phyloP scores from a whole-genome alignment of 2,329 filamentous ascomycete species.

The Ophiocordyceps camponoti-rufipedis region DNA sequence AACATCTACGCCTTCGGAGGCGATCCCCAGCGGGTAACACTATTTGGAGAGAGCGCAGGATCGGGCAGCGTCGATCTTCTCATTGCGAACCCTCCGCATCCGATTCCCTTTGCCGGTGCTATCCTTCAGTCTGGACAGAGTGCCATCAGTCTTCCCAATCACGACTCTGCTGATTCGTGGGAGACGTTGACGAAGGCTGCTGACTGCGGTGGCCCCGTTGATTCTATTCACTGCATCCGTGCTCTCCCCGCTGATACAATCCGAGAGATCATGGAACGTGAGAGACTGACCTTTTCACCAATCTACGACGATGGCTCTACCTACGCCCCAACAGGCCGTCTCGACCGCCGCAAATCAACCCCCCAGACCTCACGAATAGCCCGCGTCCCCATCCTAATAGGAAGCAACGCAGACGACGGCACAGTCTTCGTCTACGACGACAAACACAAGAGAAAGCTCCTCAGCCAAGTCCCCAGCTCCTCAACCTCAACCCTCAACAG shows the following conservation, averaged over 20 bases:
- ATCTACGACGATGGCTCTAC: slow-evolving; percentile 7
- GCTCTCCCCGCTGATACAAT: slow-evolving; percentile 5
- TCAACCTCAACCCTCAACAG: background rate
- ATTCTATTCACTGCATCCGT: slow-evolving; percentile 8
- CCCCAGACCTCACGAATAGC: slow-evolving; percentile 3
- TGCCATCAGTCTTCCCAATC: slow-evolving; percentile 1
- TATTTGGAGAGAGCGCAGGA: slow-evolving; percentile 39
- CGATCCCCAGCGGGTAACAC: slow-evolving; percentile 39
- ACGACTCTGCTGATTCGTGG: slow-evolving; percentile 5
- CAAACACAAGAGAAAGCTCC: background rate
- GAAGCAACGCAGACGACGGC: slow-evolving; percentile 8
- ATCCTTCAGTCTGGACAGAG: slow-evolving; percentile 9
- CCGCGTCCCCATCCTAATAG: slow-evolving; percentile 8
- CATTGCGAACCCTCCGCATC: slow-evolving; percentile 6
- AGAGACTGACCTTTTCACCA: slow-evolving; percentile 6
- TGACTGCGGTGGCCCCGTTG: slow-evolving; percentile 2
- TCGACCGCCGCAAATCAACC: slow-evolving; percentile 4
- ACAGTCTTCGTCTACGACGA: background rate
- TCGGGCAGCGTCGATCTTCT: slow-evolving; percentile 27
- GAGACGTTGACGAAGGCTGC: slow-evolving; percentile 1
- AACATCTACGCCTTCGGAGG: slow-evolving; percentile 46
- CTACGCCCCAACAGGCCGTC: slow-evolving; percentile 4
- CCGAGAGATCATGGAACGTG: slow-evolving; percentile 4
- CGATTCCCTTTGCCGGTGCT: slow-evolving; percentile 11
- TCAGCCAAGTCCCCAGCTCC: background rate